Conservation (phyloP, 305 asterid species). For the Rubia peregrina region DNA sequence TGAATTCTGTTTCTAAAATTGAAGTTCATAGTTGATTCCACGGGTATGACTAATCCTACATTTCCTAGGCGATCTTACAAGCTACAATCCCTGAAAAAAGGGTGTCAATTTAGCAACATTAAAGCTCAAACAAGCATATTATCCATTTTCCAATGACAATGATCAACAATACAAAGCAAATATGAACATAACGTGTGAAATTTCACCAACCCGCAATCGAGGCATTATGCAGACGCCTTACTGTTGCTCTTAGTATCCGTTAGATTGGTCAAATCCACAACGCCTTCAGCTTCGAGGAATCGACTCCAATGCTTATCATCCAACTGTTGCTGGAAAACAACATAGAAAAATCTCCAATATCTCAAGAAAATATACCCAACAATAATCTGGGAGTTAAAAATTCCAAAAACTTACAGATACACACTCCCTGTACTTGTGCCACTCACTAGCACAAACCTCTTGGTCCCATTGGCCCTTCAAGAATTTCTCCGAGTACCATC, state of each 20-base stretch:
- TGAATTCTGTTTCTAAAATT: background rate
- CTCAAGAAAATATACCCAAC: background rate
- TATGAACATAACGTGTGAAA: background rate
- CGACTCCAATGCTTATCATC: constrained; percentile 78
- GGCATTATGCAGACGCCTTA: constrained; percentile 25
- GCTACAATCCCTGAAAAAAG: background rate
- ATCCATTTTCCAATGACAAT: background rate
- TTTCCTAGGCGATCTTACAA: background rate
- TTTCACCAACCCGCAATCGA: background rate
- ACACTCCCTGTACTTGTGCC: constrained; percentile 77
- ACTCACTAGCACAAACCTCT: constrained; percentile 64
- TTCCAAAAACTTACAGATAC: constrained; percentile 50
- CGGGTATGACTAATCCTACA: background rate
- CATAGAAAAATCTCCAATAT: background rate
- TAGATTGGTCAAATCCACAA: constrained; percentile 36
- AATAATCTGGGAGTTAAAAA: background rate
- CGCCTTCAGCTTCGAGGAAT: constrained; percentile 68
- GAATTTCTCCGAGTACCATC: constrained; percentile 84
- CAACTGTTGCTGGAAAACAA: constrained; percentile 57
- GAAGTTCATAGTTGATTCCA: background rate
- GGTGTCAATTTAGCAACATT: background rate
- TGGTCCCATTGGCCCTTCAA: constrained; percentile 85
- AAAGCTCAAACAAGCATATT: background rate
- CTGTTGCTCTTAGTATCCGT: constrained; percentile 28
- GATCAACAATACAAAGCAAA: background rate